These are phyloP conservation scores for Colletotrichum abscissum DNA, from an alignment of 2,329 filamentous ascomycete species.

Conservation along the genomic window DNA sequence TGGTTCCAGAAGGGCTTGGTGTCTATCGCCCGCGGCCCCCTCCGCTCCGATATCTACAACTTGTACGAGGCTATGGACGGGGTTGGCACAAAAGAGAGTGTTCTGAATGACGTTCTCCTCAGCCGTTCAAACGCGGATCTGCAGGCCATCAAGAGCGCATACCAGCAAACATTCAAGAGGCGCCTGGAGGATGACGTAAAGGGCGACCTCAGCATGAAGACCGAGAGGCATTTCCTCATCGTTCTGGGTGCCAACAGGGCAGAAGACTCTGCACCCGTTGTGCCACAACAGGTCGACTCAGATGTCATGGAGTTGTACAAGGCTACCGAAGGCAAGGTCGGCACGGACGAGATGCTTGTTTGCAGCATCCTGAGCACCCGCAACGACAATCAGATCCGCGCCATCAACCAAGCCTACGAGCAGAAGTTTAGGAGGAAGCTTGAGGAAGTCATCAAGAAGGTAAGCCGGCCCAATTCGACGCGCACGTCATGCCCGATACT, in stretches of 20 bases:
- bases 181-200: constrained; percentile 79
- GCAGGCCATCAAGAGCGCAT: constrained; percentile 84
- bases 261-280: constrained; percentile 81
- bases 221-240: constrained; percentile 85
- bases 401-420: constrained; percentile 81
- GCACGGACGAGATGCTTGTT: constrained; percentile 80
- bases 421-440: constrained; percentile 77
- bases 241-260: constrained; percentile 79
- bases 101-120: constrained; percentile 89
- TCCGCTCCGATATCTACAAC: constrained; percentile 79
- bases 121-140: constrained; percentile 89
- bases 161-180: constrained; percentile 73
- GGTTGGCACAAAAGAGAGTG: constrained; percentile 84
- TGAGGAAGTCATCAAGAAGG: constrained; percentile 78
- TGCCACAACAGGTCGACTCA: constrained; percentile 77
- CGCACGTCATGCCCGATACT: neutral
- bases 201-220: constrained; percentile 86
- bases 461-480: constrained; percentile 46
- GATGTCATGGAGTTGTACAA: constrained; percentile 83
- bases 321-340: constrained; percentile 78
- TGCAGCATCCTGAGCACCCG: constrained; percentile 81
- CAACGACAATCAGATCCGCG: constrained; percentile 85
- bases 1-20: constrained; percentile 82
- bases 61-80: constrained; percentile 81
- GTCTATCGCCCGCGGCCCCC: constrained; percentile 81